These are phyloP conservation scores for Nicotiana attenuata DNA, from an alignment of 257 asterid genomes.

Conservation along the genomic window DNA sequence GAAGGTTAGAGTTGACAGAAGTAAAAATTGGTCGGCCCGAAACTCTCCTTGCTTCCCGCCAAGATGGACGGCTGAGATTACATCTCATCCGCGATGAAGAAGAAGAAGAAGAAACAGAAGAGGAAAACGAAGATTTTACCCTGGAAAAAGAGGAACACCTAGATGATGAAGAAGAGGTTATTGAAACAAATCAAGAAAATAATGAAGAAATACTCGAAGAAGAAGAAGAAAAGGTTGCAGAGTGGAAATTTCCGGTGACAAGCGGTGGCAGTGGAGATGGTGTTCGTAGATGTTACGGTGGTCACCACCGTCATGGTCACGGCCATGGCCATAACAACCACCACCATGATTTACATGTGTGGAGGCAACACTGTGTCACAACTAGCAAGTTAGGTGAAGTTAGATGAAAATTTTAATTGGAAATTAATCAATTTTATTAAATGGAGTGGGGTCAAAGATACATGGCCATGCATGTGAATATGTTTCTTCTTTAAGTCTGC, in stretches of 20 bases:
- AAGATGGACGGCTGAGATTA: slow-evolving; percentile 36
- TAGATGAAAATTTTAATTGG: not conserved
- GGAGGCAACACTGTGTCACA: slow-evolving; percentile 26
- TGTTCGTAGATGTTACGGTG: slow-evolving; percentile 19
- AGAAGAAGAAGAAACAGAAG: not conserved
- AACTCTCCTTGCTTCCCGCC: slow-evolving; percentile 22
- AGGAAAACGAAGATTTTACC: not conserved
- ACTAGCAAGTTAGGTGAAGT: slow-evolving; percentile 10
- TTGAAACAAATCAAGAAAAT: not conserved
- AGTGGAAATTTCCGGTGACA: slow-evolving; percentile 15
- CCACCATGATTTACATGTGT: slow-evolving; percentile 15
- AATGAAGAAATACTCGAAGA: not conserved
- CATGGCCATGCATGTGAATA: not conserved
- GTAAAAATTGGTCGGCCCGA: slow-evolving; percentile 20
- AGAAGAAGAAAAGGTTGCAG: slow-evolving; percentile 8
- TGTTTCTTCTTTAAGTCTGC: not conserved
- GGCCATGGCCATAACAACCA: slow-evolving; percentile 9
- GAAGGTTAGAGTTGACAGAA: slow-evolving; percentile 27
- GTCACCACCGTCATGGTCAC: slow-evolving; percentile 7
- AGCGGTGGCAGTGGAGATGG: slow-evolving; percentile 13
- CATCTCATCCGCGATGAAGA: slow-evolving; percentile 12
- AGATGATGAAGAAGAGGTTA: not conserved
- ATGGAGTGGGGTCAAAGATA: not conserved
- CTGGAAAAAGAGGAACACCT: not conserved
- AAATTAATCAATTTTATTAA: not conserved